Percentiles rank a stretch among this genome's conserved stretches.
These are phyloP conservation scores for Ceratocystis huliohia DNA, from an alignment of 2,329 filamentous ascomycete species.

Conservation along the genomic window DNA sequence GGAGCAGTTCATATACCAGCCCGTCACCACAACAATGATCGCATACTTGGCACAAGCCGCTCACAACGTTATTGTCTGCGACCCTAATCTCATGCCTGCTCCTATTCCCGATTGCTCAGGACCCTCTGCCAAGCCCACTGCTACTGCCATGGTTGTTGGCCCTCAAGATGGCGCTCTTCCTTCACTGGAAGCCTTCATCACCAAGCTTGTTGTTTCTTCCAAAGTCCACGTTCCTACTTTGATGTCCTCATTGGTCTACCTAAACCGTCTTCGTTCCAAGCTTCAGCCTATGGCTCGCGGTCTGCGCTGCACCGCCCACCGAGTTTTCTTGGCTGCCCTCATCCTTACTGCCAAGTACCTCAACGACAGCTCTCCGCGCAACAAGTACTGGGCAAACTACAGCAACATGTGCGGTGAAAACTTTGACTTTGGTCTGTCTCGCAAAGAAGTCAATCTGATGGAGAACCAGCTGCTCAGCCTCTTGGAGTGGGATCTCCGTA, in stretches of 20 bases:
- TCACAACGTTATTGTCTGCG: constrained; percentile 67
- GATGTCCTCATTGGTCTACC: constrained; percentile 93
- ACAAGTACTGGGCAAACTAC: constrained; percentile 99
- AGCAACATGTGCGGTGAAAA: constrained; percentile 56
- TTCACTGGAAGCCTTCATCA: constrained; percentile 80
- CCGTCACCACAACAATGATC: constrained; percentile 66
- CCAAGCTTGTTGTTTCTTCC: constrained; percentile 75
- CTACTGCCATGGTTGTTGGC: constrained; percentile 36
- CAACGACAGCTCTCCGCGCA: constrained; percentile 97
- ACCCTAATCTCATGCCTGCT: constrained; percentile 44
- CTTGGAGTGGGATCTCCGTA: constrained; percentile 84
- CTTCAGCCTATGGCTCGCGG: constrained; percentile 92
- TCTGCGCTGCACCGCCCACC: constrained; percentile 89
- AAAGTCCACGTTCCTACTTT: constrained; percentile 95
- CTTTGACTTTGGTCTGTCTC: constrained; percentile 73
- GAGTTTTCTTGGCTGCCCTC: constrained; percentile 84
- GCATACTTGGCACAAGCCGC: constrained; percentile 62
- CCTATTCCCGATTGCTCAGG: constrained; percentile 24
- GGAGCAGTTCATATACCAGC: constrained; percentile 67
- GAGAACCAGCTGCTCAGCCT: constrained; percentile 96
- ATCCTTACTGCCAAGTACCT: constrained; percentile 91
- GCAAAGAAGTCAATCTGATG: constrained; percentile 97
- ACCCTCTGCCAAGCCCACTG: constrained; percentile 37
- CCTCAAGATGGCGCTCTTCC: constrained; percentile 50
- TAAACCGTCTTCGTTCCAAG: constrained; percentile 67